These are phyloP conservation scores for Spiromastix sp. DNA, from an alignment of 2,329 filamentous ascomycete genomes.

Conservation along the genomic window DNA sequence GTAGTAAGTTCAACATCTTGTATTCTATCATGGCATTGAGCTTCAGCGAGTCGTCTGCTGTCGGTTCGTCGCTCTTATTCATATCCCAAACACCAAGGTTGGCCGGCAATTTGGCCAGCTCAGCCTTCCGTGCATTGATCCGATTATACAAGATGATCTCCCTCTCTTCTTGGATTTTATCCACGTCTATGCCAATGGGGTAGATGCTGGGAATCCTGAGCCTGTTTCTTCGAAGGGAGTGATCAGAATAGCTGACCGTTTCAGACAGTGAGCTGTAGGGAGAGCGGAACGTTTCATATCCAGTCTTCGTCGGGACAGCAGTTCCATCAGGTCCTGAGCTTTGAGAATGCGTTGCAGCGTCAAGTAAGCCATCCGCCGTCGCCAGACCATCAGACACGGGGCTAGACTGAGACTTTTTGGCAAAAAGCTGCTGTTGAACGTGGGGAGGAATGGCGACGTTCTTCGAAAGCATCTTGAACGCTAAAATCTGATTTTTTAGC, in stretches of 20 bases:
- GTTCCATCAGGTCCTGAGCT: constrained; percentile 17
- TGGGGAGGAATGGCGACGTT: constrained; percentile 69
- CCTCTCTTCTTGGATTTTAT: constrained; percentile 73
- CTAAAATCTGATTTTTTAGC: constrained; percentile 75
- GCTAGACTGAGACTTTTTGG: constrained; percentile 32
- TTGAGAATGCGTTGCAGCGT: constrained; percentile 26
- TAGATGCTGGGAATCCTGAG: constrained; percentile 79
- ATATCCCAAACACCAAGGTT: constrained; percentile 84
- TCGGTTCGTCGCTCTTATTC: constrained; percentile 55
- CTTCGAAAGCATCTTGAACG: constrained; percentile 83
- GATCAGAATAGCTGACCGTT: constrained; percentile 68
- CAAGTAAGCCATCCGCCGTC: constrained; percentile 28
- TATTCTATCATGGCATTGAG: constrained; percentile 88
- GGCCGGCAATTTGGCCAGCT: constrained; percentile 72
- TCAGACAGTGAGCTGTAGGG: constrained; percentile 52
- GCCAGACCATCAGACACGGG: constrained; percentile 22
- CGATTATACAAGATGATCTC: constrained; percentile 85
- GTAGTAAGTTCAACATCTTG: constrained; percentile 79
- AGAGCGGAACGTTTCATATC: constrained; percentile 64
- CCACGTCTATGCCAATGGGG: constrained; percentile 78
- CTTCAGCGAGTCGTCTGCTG: constrained; percentile 73
- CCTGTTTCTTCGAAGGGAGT: constrained; percentile 64
- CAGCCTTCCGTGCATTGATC: constrained; percentile 71
- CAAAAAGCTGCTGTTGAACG: constrained; percentile 75
- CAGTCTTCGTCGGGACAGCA: constrained; percentile 22